Base-by-base conservation (phyloP, 73 alveolate genomes). In the Paramecium biaurelia region DNA sequence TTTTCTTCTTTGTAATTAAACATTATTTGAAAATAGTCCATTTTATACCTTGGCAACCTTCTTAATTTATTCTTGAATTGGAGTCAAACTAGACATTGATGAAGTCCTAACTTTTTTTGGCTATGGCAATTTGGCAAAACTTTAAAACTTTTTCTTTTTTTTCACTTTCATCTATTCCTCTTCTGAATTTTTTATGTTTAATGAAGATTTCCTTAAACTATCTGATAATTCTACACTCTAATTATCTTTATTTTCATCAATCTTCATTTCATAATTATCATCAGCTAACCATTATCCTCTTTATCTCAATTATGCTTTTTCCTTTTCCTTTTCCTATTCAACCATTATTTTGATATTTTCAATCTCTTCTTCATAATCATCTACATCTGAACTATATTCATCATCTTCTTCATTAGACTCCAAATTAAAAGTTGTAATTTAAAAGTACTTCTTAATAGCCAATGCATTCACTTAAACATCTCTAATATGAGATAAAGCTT, bases 381-480 rank as follows among this genome's bases (percentile, higher is more conserved):
- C 74, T 23, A 43, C 90, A 79, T 79, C 90, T n/a, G 90, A 79
- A 45, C 90, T 79, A 14, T 79, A 38, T 79, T 79, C 90, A 43
- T 79, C 43, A 43, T 79, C 70, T 12, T 79, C 90, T 11, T 79
- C 90, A 79, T 63, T 79, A n/a, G 86, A 72, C 3, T 47, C 45
- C 34, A 37, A 21, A 79, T 79, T 34, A 79, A 79, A 79, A 2
- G 70, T 41, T 23, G 56, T 79, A 5, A 24, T 47, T 7, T 42
- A 23, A 45, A 30, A 30, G 45, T 38, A 38, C 34, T 45, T 79
- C 26, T 79, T 43, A 10, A 79, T 24, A 12, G 56, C 90, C 15
- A 8, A 18, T 0, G 90, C 90, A 26, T 79, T 24, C 18, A 18
- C 35, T 79, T 79, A 79, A 24, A 38, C 45, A n/a, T 79, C 70